Percentiles rank a stretch among this genome's conserved stretches.
phyloP scores from a whole-genome alignment of 352 stramenopile genomes.

The Phytophthora pistaciae region DNA sequence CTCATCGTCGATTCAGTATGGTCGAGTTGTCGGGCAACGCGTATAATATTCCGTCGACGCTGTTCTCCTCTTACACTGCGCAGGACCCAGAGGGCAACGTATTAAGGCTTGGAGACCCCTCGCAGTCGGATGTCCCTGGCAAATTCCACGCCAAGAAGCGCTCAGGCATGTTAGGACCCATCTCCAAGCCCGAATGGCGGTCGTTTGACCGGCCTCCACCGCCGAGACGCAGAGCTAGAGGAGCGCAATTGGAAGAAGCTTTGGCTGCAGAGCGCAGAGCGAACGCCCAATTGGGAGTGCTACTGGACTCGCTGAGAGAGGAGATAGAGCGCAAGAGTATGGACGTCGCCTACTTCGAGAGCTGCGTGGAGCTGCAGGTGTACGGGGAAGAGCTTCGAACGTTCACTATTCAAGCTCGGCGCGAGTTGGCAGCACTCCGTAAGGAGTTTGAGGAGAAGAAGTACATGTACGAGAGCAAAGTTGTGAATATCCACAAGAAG shows the following conservation, averaged over 20 bases:
- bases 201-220: conserved; percentile 38
- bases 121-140: conserved; percentile 24
- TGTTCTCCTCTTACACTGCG: conserved; percentile 14
- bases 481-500: conserved; percentile 71
- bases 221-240: conserved; percentile 64
- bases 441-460: conserved; percentile 64
- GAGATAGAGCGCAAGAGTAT: conserved; percentile 82
- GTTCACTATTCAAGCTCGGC: conserved; percentile 51
- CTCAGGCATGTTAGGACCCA: conserved; percentile 71
- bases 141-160: conserved; percentile 72
- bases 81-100: conserved; percentile 25
- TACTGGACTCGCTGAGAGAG: conserved; percentile 65
- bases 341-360: conserved; percentile 84
- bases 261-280: conserved; percentile 57
- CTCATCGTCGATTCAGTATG: conserved; percentile 61
- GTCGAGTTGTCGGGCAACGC: conserved; percentile 59
- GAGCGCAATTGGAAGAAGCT: conserved; percentile 75
- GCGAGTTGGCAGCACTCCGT: conserved; percentile 46
- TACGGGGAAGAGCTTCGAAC: conserved; percentile 56
- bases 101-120: conserved; percentile 3
- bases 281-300: conserved; percentile 51
- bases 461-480: conserved; percentile 58
- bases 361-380: conserved; percentile 61
- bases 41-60: conserved; percentile 41
- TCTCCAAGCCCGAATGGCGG: conserved; percentile 64